phyloP scores from a whole-genome alignment of 352 stramenopile genomes.

The Pythium plurisporium region DNA sequence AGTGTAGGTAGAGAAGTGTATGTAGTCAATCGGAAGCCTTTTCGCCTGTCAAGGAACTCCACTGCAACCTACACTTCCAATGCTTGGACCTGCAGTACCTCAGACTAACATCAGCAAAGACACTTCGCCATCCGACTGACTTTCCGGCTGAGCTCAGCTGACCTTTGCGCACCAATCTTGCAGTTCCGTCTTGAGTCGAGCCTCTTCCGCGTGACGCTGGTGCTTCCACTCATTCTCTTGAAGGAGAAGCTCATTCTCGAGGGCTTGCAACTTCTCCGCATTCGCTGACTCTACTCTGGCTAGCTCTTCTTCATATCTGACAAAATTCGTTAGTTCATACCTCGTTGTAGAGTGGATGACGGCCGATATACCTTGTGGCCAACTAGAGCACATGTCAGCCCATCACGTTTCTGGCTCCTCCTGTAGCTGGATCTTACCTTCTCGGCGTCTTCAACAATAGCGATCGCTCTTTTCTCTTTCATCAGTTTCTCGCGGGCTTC shows the following conservation, averaged over 20 bases:
- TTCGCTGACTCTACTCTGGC: neutral
- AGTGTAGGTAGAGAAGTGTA: slow-evolving; percentile 2
- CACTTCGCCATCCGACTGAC: neutral
- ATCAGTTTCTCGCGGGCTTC: neutral
- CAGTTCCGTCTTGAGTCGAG: slow-evolving; percentile 12
- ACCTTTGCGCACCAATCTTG: slow-evolving; percentile 22
- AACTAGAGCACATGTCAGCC: neutral
- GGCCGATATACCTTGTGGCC: neutral
- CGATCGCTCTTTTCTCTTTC: neutral
- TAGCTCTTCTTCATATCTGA: slow-evolving; percentile 3
- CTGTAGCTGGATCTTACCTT: neutral
- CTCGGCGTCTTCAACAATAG: slow-evolving; percentile 2
- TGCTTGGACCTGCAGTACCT: slow-evolving; percentile 3
- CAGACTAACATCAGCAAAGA: neutral
- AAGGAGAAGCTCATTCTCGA: neutral
- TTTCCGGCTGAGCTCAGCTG: neutral
- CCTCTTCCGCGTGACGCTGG: slow-evolving; percentile 17
- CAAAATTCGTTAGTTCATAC: neutral
- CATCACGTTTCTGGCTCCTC: neutral
- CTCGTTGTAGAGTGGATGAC: neutral
- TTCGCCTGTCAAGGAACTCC: neutral
- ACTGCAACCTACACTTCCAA: slow-evolving; percentile 1
- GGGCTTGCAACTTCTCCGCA: neutral
- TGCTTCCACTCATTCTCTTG: slow-evolving; percentile 19
- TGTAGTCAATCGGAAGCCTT: neutral